These are phyloP conservation scores for Xylaria arbuscula DNA, from an alignment of 2,329 filamentous ascomycete genomes.

Conservation along the genomic window DNA sequence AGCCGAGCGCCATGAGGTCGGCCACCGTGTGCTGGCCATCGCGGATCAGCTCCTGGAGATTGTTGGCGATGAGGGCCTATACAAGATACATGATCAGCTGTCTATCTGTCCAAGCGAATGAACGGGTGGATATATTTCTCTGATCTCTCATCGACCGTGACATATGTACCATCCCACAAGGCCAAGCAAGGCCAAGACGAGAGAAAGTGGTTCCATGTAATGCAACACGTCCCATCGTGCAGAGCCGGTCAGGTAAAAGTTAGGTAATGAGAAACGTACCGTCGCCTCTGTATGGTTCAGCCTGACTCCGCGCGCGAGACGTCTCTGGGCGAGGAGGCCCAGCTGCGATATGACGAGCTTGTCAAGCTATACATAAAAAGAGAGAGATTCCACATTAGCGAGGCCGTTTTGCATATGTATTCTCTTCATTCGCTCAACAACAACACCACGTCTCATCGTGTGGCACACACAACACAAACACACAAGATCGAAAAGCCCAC, in stretches of 20 bases:
- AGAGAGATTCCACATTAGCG: slow-evolving; percentile 18
- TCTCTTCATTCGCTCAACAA: neutral
- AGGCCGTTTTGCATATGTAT: neutral
- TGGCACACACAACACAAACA: neutral
- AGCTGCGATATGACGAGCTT: slow-evolving; percentile 94
- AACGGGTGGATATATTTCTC: neutral
- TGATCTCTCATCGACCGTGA: neutral
- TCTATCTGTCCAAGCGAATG: neutral
- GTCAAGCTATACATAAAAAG: slow-evolving; percentile 75
- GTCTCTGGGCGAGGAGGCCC: slow-evolving; percentile 85
- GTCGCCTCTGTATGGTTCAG: slow-evolving; percentile 91
- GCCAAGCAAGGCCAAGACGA: slow-evolving; percentile 17
- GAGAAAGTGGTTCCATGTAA: neutral
- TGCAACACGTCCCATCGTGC: neutral
- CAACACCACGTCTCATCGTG: neutral
- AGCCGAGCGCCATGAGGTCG: slow-evolving; percentile 91
- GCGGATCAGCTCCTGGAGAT: slow-evolving; percentile 94
- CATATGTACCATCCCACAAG: too few species aligned
- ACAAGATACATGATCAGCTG: slow-evolving; percentile 18
- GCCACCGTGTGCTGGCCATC: slow-evolving; percentile 94
- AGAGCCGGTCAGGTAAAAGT: slow-evolving; percentile 12
- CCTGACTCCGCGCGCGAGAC: slow-evolving; percentile 86
- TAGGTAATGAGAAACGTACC: slow-evolving; percentile 58
- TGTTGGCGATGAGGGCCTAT: slow-evolving; percentile 83
- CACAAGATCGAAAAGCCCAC: neutral